Conservation (phyloP, 1,284 basidiomycete genomes). For the Pseudozyma flocculosa region DNA sequence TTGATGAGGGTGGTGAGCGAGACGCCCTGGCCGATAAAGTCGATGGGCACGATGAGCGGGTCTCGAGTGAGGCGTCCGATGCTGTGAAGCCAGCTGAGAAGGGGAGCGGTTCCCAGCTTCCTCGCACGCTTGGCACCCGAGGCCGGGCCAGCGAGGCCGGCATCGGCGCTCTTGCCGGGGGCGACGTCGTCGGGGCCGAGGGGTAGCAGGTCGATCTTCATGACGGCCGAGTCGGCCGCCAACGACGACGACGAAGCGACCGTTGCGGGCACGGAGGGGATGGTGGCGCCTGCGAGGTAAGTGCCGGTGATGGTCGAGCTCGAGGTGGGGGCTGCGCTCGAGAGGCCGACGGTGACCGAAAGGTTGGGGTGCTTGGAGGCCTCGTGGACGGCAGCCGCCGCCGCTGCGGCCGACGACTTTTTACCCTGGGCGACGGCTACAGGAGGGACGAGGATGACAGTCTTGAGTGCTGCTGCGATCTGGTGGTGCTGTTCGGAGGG, state of each 20-base stretch:
- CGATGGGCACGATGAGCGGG: slow-evolving; percentile 54
- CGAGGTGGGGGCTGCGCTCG: slow-evolving; percentile 18
- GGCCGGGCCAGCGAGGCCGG: slow-evolving; percentile 10
- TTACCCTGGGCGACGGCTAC: slow-evolving; percentile 19
- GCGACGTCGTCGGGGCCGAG: slow-evolving; percentile 41
- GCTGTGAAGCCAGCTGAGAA: slow-evolving; percentile 54
- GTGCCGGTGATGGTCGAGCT: slow-evolving; percentile 9
- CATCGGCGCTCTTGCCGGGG: slow-evolving; percentile 1
- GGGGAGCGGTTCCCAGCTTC: slow-evolving; percentile 50
- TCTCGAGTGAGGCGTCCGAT: slow-evolving; percentile 50
- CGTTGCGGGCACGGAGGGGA: no score
- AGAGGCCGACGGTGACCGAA: slow-evolving; percentile 36
- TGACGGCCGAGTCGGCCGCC: slow-evolving; percentile 25
- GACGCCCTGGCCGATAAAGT: slow-evolving; percentile 46
- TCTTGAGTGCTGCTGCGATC: slow-evolving; percentile 43
- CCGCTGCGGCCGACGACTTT: slow-evolving; percentile 22
- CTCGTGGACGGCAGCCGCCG: slow-evolving; percentile 26
- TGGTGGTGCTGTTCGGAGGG: slow-evolving; percentile 47
- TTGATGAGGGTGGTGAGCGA: slow-evolving; percentile 45
- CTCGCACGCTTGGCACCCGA: slow-evolving; percentile 13
- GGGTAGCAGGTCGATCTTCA: slow-evolving; percentile 49
- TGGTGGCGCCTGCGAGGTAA: slow-evolving; percentile 2
- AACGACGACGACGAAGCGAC: slow-evolving; percentile 9
- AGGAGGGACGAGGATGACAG: slow-evolving; percentile 44
- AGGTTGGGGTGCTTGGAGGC: slow-evolving; percentile 36